Conservation (phyloP, 768 basidiomycete species). For the Boletus rubroflammeus region DNA sequence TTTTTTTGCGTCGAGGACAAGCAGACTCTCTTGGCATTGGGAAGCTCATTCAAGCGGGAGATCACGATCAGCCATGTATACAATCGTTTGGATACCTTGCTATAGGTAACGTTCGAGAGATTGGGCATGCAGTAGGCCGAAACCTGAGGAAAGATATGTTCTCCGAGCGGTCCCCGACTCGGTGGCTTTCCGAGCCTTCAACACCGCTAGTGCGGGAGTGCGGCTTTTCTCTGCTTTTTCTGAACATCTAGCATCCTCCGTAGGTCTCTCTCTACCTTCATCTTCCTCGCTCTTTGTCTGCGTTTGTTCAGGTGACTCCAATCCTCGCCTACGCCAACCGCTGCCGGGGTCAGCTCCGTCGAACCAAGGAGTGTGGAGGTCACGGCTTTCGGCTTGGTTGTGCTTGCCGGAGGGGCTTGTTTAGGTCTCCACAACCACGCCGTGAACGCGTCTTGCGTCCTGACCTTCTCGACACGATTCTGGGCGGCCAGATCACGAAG, state of each 20-base stretch:
- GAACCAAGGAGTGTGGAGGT: background rate
- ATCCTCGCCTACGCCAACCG: slow-evolving; percentile 39
- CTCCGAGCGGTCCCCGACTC: background rate
- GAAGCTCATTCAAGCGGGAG: no score
- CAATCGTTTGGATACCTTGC: background rate
- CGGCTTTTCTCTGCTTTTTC: slow-evolving; percentile 15
- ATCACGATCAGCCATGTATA: background rate
- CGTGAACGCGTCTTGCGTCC: slow-evolving; percentile 30
- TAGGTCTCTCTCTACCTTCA: slow-evolving; percentile 44
- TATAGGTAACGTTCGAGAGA: background rate
- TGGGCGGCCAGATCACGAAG: slow-evolving; percentile 44
- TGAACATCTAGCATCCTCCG: slow-evolving; percentile 37
- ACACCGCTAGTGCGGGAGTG: background rate
- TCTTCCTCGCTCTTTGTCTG: slow-evolving; percentile 43
- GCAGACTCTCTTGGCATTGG: background rate
- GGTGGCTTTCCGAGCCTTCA: background rate
- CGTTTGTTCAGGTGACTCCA: slow-evolving; percentile 56
- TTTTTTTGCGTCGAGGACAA: background rate
- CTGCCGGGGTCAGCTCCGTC: slow-evolving; percentile 20
- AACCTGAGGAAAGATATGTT: background rate
- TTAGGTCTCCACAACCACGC: slow-evolving; percentile 42
- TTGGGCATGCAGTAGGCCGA: background rate
- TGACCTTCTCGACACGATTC: slow-evolving; percentile 42
- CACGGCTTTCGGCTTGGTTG: background rate
- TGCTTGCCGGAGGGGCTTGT: background rate